phyloP scores from a whole-genome alignment of 2,329 filamentous ascomycete genomes.

The Mycogone perniciosa region DNA sequence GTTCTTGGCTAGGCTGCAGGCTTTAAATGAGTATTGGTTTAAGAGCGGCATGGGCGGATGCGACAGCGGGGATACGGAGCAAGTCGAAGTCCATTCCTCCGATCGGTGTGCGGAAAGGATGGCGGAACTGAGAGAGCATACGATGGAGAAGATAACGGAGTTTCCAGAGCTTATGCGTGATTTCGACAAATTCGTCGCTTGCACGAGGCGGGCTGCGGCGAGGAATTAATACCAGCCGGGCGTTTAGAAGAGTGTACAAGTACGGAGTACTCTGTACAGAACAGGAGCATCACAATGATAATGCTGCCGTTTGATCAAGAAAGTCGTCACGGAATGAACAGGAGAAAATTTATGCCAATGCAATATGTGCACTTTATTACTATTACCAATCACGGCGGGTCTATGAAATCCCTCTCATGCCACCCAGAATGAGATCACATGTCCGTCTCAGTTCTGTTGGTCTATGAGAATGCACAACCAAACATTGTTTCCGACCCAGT shows the following conservation, averaged over 20 bases:
- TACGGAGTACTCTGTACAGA: not conserved
- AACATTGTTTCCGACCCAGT: too few relatives aligned
- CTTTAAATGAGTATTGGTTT: slow-evolving; percentile 17
- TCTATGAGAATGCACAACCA: too few relatives aligned
- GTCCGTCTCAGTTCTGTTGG: too few relatives aligned
- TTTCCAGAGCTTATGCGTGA: slow-evolving; percentile 23
- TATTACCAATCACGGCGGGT: too few relatives aligned
- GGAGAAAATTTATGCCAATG: too few relatives aligned
- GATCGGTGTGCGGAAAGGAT: slow-evolving; percentile 11
- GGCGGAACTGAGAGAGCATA: slow-evolving; percentile 18
- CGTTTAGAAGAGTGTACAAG: not conserved
- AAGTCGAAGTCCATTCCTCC: not conserved
- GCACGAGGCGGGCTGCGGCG: slow-evolving; percentile 11
- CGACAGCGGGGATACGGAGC: slow-evolving; percentile 2
- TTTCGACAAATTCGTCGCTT: slow-evolving; percentile 21
- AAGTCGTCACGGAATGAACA: too few relatives aligned
- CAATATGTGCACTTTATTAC: too few relatives aligned
- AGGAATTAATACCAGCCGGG: not conserved
- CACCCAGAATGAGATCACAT: too few relatives aligned
- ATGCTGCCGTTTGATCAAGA: not conserved
- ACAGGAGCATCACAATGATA: not conserved
- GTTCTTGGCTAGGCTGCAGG: slow-evolving; percentile 14
- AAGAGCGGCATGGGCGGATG: slow-evolving; percentile 2
- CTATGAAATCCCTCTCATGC: too few relatives aligned
- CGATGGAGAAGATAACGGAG: slow-evolving; percentile 20